Base-by-base conservation (phyloP, 371 early-diverging fungal genomes). In the Dipsacomyces acuminosporus region DNA sequence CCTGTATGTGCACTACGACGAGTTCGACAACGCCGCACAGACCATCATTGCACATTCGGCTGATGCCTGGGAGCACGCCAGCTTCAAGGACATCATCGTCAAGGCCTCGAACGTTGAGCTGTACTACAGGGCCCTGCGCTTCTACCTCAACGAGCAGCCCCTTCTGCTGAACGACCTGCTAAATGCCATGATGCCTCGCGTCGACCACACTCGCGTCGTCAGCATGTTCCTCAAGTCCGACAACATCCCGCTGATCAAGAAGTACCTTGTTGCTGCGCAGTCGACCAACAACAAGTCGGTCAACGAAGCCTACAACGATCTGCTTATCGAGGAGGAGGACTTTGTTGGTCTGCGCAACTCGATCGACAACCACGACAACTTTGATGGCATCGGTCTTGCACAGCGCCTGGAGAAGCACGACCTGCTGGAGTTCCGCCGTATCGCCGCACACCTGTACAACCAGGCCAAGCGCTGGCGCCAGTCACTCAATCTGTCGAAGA, bases 241-340 rank as follows among this genome's bases (percentile, higher is more conserved):
- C 76, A 92, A 96, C 77, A 77, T 95, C 55, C 96, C 98, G 5
- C 73, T 98, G 63, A 91, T 98, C 79, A 93, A 92, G 64, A 83
- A 86, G 41, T 98, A 96, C 72, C 76, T 98, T 59, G 81, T 92
- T 19, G 81, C 93, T 25, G 94, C 94, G 9, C 96, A 95, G 71
- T 77, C 87, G 64, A 71, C 78, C 41, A 94, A 93, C 78, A 93
- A 91, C 82, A 84, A 87, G 80, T 79, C 83, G 0, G 93, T 98
- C 61, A 97, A 96, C 79, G 81, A 79, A 33, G 94, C 96, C 0
- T 89, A 89, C 79, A 91, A 96, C 61, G 96, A 95, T 50, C 75
- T 98, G 48, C 80, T 91, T 56, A 93, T 96, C 52, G 98, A 96
- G 74, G 96, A 96, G 78, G 94, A 95, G 72, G 96, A 96, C 70